These are phyloP conservation scores for Venturia asperata DNA, from an alignment of 2,329 filamentous ascomycete species.

Conservation along the genomic window DNA sequence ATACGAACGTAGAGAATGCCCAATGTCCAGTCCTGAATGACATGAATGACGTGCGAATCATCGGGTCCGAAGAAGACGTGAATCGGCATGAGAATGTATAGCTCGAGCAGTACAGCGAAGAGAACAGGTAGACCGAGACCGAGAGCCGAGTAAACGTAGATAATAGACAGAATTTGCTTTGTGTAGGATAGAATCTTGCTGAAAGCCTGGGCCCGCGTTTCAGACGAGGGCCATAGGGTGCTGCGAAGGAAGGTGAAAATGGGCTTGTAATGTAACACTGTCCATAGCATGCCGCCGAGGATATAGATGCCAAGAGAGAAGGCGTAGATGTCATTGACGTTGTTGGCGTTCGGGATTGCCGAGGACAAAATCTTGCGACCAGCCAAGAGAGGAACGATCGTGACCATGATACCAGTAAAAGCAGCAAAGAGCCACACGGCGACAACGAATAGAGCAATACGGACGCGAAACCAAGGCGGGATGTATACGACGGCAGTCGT, in stretches of 20 bases:
- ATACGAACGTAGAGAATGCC: conserved; percentile 87
- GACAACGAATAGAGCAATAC: conserved; percentile 79
- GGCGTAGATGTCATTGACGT: conserved; percentile 93
- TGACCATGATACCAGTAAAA: conserved; percentile 73
- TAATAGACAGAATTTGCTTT: conserved; percentile 44
- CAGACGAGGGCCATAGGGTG: conserved; percentile 27
- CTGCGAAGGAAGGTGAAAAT: conserved; percentile 27
- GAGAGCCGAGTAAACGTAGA: conserved; percentile 70
- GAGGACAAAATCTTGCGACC: conserved; percentile 71
- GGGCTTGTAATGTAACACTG: conserved; percentile 42
- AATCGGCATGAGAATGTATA: conserved; percentile 81
- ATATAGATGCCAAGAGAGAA: conserved; percentile 86
- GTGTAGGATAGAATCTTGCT: conserved; percentile 21
- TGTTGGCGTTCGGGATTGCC: conserved; percentile 55
- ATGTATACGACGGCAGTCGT: conserved; percentile 56
- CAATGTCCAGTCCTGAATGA: conserved; percentile 91
- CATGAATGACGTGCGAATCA: conserved; percentile 64
- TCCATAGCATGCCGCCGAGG: conserved; percentile 61
- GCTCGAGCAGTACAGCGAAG: conserved; percentile 71
- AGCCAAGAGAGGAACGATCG: conserved; percentile 77
- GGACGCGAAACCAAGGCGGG: conserved; percentile 72
- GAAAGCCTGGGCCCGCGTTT: background rate
- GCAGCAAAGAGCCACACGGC: conserved; percentile 93
- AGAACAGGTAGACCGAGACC: conserved; percentile 74
- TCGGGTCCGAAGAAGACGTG: conserved; percentile 43